Conservation (phyloP, 441 rosid genomes). For the Adansonia gregorii region DNA sequence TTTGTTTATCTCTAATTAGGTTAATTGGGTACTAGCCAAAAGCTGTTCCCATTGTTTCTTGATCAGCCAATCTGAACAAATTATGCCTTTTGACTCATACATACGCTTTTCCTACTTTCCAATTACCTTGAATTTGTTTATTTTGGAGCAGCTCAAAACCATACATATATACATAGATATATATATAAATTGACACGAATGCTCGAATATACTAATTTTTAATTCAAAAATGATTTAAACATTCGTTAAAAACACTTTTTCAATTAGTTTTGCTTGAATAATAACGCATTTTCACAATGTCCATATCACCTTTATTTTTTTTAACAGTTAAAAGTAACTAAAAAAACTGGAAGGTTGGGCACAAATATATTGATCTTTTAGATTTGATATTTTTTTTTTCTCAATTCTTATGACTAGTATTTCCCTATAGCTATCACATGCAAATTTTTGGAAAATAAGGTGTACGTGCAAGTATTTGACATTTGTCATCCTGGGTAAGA, state of each 20-base stretch:
- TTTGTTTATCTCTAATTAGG: neutral
- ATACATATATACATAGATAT: no score
- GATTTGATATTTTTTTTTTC: no score
- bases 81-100: neutral
- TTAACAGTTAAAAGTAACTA: neutral
- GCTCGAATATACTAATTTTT: no score
- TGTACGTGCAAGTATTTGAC: neutral
- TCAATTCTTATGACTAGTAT: neutral
- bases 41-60: neutral
- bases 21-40: neutral
- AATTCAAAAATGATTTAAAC: neutral
- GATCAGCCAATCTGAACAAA: neutral
- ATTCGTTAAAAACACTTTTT: no score
- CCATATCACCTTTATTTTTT: neutral
- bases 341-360: neutral
- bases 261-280: neutral
- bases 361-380: neutral
- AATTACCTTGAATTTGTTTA: neutral
- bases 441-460: neutral
- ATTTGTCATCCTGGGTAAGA: neutral
- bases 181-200: no score
- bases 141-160: neutral
- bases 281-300: neutral
- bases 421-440: neutral
- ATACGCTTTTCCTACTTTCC: neutral